Conservation (phyloP, 106 monocot genomes). For the Dendrobium catenatum region DNA sequence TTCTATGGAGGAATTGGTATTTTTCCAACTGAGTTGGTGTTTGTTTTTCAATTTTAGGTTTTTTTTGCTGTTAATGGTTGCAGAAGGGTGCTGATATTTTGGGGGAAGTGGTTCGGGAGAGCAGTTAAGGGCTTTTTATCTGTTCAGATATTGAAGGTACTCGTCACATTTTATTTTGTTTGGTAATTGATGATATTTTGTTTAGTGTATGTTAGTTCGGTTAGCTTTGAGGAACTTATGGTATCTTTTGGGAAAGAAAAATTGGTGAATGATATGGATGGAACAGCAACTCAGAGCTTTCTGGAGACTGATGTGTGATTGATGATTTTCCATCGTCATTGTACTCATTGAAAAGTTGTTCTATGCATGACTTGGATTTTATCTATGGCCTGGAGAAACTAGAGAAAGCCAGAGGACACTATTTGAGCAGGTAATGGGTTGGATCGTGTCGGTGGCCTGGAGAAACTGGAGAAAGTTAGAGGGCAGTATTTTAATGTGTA, state of each 20-base stretch:
- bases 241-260: neutral
- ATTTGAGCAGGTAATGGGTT: neutral
- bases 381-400: neutral
- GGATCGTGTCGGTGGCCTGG: no score
- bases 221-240: neutral
- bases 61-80: neutral
- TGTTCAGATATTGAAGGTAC: neutral
- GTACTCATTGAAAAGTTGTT: neutral
- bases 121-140: neutral
- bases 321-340: neutral
- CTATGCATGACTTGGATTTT: neutral
- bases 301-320: neutral
- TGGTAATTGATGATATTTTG: neutral
- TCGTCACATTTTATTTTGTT: neutral
- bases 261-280: neutral
- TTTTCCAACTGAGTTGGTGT: neutral
- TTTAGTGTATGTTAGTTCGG: neutral
- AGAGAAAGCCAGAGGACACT: neutral
- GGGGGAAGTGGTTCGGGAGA: neutral
- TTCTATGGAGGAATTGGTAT: neutral
- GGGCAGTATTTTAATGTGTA: neutral
- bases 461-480: neutral
- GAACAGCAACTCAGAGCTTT: neutral
- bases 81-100: constrained; percentile 2
- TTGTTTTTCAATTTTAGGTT: neutral